Conservation (phyloP, 1,139 yeast genomes). For the Taphrina sp. region DNA sequence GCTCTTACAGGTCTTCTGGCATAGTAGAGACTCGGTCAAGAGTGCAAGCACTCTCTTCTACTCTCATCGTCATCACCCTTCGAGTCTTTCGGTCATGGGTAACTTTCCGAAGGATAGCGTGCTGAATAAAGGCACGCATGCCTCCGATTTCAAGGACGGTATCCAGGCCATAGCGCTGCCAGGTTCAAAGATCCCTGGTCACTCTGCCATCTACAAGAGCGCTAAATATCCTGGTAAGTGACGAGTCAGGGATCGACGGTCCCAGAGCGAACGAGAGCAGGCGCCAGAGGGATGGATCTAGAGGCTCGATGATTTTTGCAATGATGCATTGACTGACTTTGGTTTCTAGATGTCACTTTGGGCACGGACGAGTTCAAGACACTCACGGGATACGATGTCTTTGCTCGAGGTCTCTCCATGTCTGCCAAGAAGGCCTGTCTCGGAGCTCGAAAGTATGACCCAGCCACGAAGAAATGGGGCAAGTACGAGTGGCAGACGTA, state of each 20-base stretch:
- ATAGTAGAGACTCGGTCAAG: too few relatives aligned
- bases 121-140: constrained; percentile 12
- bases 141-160: constrained; percentile 36
- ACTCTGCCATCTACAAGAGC: constrained; percentile 51
- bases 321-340: too few relatives aligned
- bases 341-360: constrained; percentile 48
- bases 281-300: too few relatives aligned
- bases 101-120: constrained; percentile 17
- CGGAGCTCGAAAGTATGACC: constrained; percentile 53
- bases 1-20: too few relatives aligned
- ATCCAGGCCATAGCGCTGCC: constrained; percentile 49
- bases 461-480: constrained; percentile 50
- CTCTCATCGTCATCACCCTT: too few relatives aligned
- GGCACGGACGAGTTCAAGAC: constrained; percentile 54
- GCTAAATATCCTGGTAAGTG: constrained; percentile 48
- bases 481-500: constrained; percentile 55
- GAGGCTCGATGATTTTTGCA: too few relatives aligned
- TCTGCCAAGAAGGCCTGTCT: constrained; percentile 50
- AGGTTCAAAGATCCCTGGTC: constrained; percentile 52
- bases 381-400: constrained; percentile 53
- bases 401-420: constrained; percentile 48
- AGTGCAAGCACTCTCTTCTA: too few relatives aligned
- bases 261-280: too few relatives aligned
- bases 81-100: too few relatives aligned
- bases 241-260: too few relatives aligned